Evolutionary conservation across 768 basidiomycete genomes (phyloP), one percentile per base, ranked within the genome.

Genomic region (Rickenella mellea): DNA sequence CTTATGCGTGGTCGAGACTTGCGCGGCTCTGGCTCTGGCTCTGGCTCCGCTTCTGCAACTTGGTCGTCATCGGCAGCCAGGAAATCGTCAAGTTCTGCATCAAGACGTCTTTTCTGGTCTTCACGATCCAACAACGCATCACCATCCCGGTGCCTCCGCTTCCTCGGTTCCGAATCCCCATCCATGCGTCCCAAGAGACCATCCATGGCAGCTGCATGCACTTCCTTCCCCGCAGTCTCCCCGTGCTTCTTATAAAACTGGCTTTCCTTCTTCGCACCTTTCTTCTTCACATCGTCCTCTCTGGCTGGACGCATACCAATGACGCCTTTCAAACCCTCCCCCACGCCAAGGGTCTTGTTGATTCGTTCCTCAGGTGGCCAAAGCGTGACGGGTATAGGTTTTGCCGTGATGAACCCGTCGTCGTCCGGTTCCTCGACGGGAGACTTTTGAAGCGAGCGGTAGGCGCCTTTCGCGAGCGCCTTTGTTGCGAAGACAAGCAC

Each of bases 311-410:
- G 75, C 76, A 91, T 81, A 42, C 65, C 66, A 29, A 91, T 69
- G 5, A 57, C 51, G 10, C 80, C 85, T 52, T 76, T 79, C 25
- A 88, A 55, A 2, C 80, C 83, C 45, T 76, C 71, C 2, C 81
- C 74, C 46, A 76, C 74, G 14, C 84, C 84, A 27, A 90, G 64
- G 41, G 76, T 83, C 50, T 66, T 71, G 53, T 72, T 81, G 36
- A 89, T 82, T 22, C 85, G 76, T 41, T 85, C 76, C 54, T 88
- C 81, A 17, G 84, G 74, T 0, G 87, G 85, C 83, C 86, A 89
- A 8, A 86, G 58, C 1, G 79, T 69, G 19, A 83, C 56, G 11
- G 87, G 88, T 21, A 90, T 73, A 1, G 83, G 64, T 45, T 80
- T 78, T 0, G 83, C 82, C 0, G 74, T 70, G 22, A 80, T 55